Conservation (phyloP, 495 filamentous ascomycete genomes). For the Talaromyces borbonicus region DNA sequence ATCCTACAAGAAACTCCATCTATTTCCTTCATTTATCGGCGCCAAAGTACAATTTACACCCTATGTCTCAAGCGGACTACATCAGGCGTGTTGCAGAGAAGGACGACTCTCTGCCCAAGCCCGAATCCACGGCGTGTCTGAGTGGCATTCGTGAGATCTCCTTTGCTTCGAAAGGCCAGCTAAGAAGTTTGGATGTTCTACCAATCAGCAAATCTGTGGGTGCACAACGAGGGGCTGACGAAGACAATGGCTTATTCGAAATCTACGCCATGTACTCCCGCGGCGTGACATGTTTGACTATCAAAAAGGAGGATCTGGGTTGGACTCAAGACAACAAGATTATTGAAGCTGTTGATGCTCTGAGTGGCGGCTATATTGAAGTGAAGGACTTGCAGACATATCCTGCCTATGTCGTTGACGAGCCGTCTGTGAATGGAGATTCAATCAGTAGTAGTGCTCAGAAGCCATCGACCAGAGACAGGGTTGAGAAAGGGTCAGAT, state of each 20-base stretch:
- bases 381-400: conserved; percentile 41
- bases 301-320: conserved; percentile 81
- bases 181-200: conserved; percentile 84
- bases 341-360: conserved; percentile 61
- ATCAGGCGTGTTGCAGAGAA: conserved; percentile 64
- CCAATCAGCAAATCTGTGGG: conserved; percentile 40
- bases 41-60: conserved; percentile 72
- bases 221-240: conserved; percentile 37
- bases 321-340: conserved; percentile 84
- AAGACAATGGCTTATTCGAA: conserved; percentile 67
- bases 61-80: conserved; percentile 78
- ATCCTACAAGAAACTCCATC: conserved; percentile 93
- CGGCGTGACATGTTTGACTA: conserved; percentile 74
- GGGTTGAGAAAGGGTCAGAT: conserved; percentile 30
- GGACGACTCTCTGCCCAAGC: conserved; percentile 63
- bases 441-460: conserved; percentile 17
- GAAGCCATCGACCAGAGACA: conserved; percentile 26
- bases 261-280: conserved; percentile 96
- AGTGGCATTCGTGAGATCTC: conserved; percentile 92
- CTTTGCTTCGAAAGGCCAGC: conserved; percentile 73
- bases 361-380: conserved; percentile 50
- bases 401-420: conserved; percentile 32
- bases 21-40: conserved; percentile 94
- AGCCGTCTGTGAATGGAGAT: conserved; percentile 44
- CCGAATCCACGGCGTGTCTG: conserved; percentile 90